A percentile compares a stretch with the other conserved stretches of the same genome.
phyloP scores from a whole-genome alignment of 805 yeast genomes.

The Tanozyma kutaoensis region DNA sequence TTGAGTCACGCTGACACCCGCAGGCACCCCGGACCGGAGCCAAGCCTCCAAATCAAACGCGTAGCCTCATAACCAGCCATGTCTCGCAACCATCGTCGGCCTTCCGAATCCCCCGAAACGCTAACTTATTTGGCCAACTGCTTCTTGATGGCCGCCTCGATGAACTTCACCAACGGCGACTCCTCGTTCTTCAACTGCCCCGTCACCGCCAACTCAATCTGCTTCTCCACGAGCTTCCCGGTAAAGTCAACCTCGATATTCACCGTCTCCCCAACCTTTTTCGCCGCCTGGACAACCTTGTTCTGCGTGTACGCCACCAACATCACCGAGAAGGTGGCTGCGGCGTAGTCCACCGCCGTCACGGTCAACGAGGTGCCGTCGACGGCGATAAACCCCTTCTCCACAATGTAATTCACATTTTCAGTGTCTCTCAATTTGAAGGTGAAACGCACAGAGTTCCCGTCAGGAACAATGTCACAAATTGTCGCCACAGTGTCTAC shows the following conservation, averaged over 20 bases:
- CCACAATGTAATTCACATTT: slow-evolving; percentile 66
- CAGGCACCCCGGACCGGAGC: no score
- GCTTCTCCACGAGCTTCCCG: slow-evolving; percentile 85
- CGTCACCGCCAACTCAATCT: slow-evolving; percentile 46
- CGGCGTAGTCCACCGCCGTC: slow-evolving; percentile 54
- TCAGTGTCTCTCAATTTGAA: slow-evolving; percentile 56
- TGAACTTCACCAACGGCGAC: slow-evolving; percentile 36
- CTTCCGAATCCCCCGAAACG: no score
- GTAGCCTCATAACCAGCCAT: no score
- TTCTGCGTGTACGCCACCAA: slow-evolving; percentile 86
- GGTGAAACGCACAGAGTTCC: slow-evolving; percentile 64
- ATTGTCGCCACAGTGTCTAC: slow-evolving; percentile 80
- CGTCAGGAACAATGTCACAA: slow-evolving; percentile 40
- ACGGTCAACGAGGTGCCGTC: slow-evolving; percentile 93
- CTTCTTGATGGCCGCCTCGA: slow-evolving; percentile 21
- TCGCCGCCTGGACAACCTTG: slow-evolving; percentile 61
- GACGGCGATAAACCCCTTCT: slow-evolving; percentile 85
- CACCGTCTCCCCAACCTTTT: slow-evolving; percentile 48
- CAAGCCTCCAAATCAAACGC: no score
- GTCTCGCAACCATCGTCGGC: no score
- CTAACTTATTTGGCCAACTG: no score
- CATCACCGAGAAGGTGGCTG: slow-evolving; percentile 61
- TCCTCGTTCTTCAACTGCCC: slow-evolving; percentile 36
- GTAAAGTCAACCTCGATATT: slow-evolving; percentile 92
- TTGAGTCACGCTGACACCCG: no score